These are phyloP conservation scores for Fusarium multiceps DNA, from an alignment of 2,329 filamentous ascomycete genomes.

Conservation along the genomic window DNA sequence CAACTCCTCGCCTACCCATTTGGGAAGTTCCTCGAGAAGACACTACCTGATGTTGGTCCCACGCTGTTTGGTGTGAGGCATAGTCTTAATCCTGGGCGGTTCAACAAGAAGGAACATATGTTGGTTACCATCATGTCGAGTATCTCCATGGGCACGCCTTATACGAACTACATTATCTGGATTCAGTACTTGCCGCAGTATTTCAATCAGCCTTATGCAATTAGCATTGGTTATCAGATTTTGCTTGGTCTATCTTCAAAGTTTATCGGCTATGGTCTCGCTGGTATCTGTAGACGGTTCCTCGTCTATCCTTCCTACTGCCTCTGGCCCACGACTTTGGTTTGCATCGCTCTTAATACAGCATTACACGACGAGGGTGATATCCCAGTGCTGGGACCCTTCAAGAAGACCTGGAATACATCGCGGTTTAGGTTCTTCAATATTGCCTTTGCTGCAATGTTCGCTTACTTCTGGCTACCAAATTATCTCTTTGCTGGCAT, in stretches of 20 bases:
- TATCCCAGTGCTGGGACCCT: slow-evolving; percentile 40
- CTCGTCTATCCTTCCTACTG: slow-evolving; percentile 64
- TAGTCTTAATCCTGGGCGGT: slow-evolving; percentile 65
- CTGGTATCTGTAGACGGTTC: slow-evolving; percentile 62
- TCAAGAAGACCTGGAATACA: slow-evolving; percentile 53
- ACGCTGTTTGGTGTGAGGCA: slow-evolving; percentile 59
- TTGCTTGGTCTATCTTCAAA: slow-evolving; percentile 62
- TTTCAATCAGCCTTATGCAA: slow-evolving; percentile 63
- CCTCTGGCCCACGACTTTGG: slow-evolving; percentile 65
- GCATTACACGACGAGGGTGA: slow-evolving; percentile 60
- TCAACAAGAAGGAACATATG: slow-evolving; percentile 71
- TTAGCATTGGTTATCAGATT: slow-evolving; percentile 62
- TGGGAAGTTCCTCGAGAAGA: slow-evolving; percentile 61
- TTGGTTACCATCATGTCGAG: slow-evolving; percentile 72
- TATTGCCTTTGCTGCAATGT: slow-evolving; percentile 58
- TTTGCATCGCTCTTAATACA: slow-evolving; percentile 61
- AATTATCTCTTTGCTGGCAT: slow-evolving; percentile 62
- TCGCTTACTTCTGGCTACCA: slow-evolving; percentile 66
- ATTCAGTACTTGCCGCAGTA: slow-evolving; percentile 60
- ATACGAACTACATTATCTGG: slow-evolving; percentile 63
- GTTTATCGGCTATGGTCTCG: slow-evolving; percentile 67
- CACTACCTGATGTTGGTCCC: slow-evolving; percentile 62
- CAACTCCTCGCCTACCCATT: slow-evolving; percentile 67
- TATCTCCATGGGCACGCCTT: slow-evolving; percentile 60
- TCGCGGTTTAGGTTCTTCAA: slow-evolving; percentile 62